These are phyloP conservation scores for Penstemon barbatus DNA, from an alignment of 257 asterid genomes.

Conservation along the genomic window DNA sequence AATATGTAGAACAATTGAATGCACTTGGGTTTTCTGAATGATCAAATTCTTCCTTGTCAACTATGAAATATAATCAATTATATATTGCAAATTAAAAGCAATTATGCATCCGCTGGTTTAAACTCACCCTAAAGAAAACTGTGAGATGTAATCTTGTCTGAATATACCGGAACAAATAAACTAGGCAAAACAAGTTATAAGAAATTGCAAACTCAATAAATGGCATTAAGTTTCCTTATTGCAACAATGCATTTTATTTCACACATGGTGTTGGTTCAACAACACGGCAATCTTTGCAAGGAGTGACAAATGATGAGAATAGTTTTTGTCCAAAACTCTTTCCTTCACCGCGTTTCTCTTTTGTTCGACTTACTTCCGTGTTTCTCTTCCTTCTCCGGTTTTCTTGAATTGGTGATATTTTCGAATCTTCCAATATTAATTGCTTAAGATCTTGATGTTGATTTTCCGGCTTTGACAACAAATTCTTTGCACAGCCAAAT, in stretches of 20 bases:
- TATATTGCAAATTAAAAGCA: too few relatives aligned
- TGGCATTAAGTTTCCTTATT: slow-evolving; percentile 18
- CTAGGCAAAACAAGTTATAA: background rate
- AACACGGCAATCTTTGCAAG: slow-evolving; percentile 48
- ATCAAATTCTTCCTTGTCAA: too few relatives aligned
- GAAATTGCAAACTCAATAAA: background rate
- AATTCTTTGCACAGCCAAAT: slow-evolving; percentile 29
- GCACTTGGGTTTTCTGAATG: too few relatives aligned
- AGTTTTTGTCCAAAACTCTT: slow-evolving; percentile 46
- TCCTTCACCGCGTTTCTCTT: slow-evolving; percentile 29
- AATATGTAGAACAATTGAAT: too few relatives aligned
- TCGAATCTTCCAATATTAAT: slow-evolving; percentile 1
- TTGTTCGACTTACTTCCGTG: slow-evolving; percentile 2
- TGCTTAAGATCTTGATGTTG: slow-evolving; percentile 29
- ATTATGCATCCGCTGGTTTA: too few relatives aligned
- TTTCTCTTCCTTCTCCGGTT: slow-evolving; percentile 23
- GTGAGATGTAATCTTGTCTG: slow-evolving; percentile 1
- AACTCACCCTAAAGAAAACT: background rate
- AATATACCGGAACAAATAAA: slow-evolving; percentile 10
- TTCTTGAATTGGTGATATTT: slow-evolving; percentile 29
- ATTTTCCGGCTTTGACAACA: slow-evolving; percentile 22
- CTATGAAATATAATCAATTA: too few relatives aligned
- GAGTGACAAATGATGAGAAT: slow-evolving; percentile 42
- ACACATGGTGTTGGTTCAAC: slow-evolving; percentile 32
- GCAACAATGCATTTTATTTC: slow-evolving; percentile 31